Conservation (phyloP, 2,329 filamentous ascomycete species). For the Paecilomyces fulvus region DNA sequence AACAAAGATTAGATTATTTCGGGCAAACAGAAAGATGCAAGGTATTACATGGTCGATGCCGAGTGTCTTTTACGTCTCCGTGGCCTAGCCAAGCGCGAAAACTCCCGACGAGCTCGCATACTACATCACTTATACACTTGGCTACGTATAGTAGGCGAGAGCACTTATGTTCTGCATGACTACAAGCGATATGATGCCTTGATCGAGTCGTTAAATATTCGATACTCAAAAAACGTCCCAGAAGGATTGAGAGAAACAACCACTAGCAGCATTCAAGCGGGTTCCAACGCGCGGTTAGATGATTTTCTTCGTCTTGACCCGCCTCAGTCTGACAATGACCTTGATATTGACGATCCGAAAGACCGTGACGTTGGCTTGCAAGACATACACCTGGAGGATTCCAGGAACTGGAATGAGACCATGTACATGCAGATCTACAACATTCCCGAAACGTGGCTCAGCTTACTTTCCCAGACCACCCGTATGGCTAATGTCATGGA, state of each 20-base stretch:
- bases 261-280: conserved; percentile 3
- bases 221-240: neutral
- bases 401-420: conserved; percentile 22
- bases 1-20: conserved; percentile 15
- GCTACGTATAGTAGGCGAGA: conserved; percentile 29
- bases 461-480: conserved; percentile 37
- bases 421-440: conserved; percentile 36
- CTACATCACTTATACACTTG: conserved; percentile 34
- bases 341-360: conserved; percentile 31
- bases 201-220: conserved; percentile 11
- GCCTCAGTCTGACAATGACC: conserved; percentile 26
- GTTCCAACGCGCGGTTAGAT: conserved; percentile 24
- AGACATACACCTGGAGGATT: conserved; percentile 35
- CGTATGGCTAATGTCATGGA: conserved; percentile 33
- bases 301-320: conserved; percentile 32
- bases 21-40: conserved; percentile 23
- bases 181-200: conserved; percentile 15
- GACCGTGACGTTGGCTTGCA: conserved; percentile 22
- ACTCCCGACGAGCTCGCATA: conserved; percentile 29
- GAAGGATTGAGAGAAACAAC: neutral
- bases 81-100: conserved; percentile 25
- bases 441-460: conserved; percentile 37
- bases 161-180: conserved; percentile 24
- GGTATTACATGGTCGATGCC: conserved; percentile 30
- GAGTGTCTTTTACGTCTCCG: conserved; percentile 29